Percentiles rank a stretch among this genome's conserved stretches.
Conservation (phyloP, 2,329 filamentous ascomycete genomes). For the Leptographium galeiforme region DNA sequence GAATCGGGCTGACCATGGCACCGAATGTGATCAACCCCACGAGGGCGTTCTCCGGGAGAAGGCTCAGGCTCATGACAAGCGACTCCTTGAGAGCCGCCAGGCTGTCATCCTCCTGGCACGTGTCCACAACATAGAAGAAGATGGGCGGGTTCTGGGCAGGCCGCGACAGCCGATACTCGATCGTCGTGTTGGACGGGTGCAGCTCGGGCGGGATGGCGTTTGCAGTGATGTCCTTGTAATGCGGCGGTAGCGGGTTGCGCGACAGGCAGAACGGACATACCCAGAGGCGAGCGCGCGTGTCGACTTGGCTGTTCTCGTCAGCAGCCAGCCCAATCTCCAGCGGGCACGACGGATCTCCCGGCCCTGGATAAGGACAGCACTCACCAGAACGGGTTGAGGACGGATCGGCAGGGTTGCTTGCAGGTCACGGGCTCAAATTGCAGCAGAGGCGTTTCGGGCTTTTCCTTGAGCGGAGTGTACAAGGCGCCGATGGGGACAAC, state of each 20-base stretch:
- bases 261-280: constrained; percentile 82
- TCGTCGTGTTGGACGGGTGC: constrained; percentile 73
- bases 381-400: constrained; percentile 94
- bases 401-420: constrained; percentile 89
- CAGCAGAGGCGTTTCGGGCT: constrained; percentile 73
- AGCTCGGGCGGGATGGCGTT: constrained; percentile 74
- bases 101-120: constrained; percentile 79
- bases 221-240: constrained; percentile 82
- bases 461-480: constrained; percentile 93
- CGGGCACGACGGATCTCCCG: no score
- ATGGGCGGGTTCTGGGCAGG: constrained; percentile 78
- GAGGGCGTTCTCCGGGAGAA: constrained; percentile 68
- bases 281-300: constrained; percentile 73
- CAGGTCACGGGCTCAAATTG: constrained; percentile 96
- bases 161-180: constrained; percentile 70
- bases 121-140: constrained; percentile 78
- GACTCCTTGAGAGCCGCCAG: constrained; percentile 74
- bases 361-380: constrained; percentile 14
- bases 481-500: constrained; percentile 93
- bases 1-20: constrained; percentile 57
- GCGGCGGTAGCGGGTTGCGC: constrained; percentile 66
- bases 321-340: background rate
- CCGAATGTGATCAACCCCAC: constrained; percentile 80
- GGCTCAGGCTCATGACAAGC: constrained; percentile 70
- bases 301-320: constrained; percentile 50